These are phyloP conservation scores for Lichtheimia corymbifera DNA, from an alignment of 371 early-diverging fungal genomes.

Conservation along the genomic window DNA sequence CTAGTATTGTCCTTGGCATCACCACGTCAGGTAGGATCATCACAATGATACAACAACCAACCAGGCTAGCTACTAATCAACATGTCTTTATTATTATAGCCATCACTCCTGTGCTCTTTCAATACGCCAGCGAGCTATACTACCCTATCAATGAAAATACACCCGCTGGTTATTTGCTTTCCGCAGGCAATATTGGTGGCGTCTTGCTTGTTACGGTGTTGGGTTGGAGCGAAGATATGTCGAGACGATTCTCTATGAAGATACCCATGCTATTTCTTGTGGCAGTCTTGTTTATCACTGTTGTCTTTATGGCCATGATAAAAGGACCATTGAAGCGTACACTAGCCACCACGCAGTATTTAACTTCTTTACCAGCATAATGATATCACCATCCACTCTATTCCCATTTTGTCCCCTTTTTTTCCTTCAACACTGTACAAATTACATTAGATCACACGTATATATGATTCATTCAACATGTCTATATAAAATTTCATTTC, in stretches of 20 bases:
- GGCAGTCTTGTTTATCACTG: conserved; percentile 21
- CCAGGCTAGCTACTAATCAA: neutral
- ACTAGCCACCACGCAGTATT: conserved; percentile 3
- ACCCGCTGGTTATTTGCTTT: conserved; percentile 50
- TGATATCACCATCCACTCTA: too few relatives aligned
- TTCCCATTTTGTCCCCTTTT: too few relatives aligned
- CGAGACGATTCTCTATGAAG: conserved; percentile 35
- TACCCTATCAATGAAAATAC: conserved; percentile 52
- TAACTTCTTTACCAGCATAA: neutral
- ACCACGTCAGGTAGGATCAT: conserved; percentile 48
- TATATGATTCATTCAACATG: too few relatives aligned
- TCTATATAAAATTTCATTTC: too few relatives aligned
- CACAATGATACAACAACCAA: neutral
- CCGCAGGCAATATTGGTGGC: conserved; percentile 44
- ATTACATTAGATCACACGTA: too few relatives aligned
- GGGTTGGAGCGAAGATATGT: conserved; percentile 45
- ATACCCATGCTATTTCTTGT: conserved; percentile 34
- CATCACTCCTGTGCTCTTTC: conserved; percentile 53
- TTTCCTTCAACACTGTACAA: too few relatives aligned
- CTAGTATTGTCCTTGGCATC: conserved; percentile 47
- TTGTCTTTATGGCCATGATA: conserved; percentile 28
- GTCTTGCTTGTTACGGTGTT: conserved; percentile 37
- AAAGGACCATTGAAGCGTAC: conserved; percentile 37
- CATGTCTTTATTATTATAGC: conserved; percentile 20
- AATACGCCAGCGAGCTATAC: conserved; percentile 50